A percentile compares a stretch with the other conserved stretches of the same genome.
Conservation (phyloP, 2,329 filamentous ascomycete species). For the Fusarium tjaetaba region DNA sequence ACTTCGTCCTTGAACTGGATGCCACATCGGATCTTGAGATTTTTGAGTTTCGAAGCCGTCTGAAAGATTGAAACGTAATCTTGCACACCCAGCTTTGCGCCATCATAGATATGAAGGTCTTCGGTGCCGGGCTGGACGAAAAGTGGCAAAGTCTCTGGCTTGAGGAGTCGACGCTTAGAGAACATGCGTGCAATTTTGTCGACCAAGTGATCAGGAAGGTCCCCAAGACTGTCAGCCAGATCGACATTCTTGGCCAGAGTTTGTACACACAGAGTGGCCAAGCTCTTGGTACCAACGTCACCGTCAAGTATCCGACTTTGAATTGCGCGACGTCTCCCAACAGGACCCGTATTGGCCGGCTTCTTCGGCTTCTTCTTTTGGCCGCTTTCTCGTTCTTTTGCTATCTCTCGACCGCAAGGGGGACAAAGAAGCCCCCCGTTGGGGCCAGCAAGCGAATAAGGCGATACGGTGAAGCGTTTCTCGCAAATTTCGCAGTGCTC, state of each 20-base stretch:
- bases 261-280: slow-evolving; percentile 72
- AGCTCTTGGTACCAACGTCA: slow-evolving; percentile 71
- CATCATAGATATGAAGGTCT: slow-evolving; percentile 66
- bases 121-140: slow-evolving; percentile 65
- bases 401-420: slow-evolving; percentile 80
- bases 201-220: slow-evolving; percentile 63
- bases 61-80: slow-evolving; percentile 87
- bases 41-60: slow-evolving; percentile 73
- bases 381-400: slow-evolving; percentile 64
- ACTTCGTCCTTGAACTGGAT: slow-evolving; percentile 90
- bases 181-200: slow-evolving; percentile 69
- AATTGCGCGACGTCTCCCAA: slow-evolving; percentile 74
- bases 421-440: slow-evolving; percentile 87
- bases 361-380: slow-evolving; percentile 59
- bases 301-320: slow-evolving; percentile 90
- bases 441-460: slow-evolving; percentile 84
- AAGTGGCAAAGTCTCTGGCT: slow-evolving; percentile 63
- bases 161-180: slow-evolving; percentile 68
- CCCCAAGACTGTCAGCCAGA: slow-evolving; percentile 69
- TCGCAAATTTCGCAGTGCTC: slow-evolving; percentile 87
- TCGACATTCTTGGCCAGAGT: slow-evolving; percentile 71
- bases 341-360: slow-evolving; percentile 59
- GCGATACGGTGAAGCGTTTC: slow-evolving; percentile 92
- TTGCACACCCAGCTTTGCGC: slow-evolving; percentile 72
- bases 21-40: slow-evolving; percentile 82